Percentiles rank a stretch among this genome's conserved stretches.
Evolutionary conservation across 2,329 filamentous ascomycete genomes (phyloP).

Genomic region (Didymosphaeria variabile): DNA sequence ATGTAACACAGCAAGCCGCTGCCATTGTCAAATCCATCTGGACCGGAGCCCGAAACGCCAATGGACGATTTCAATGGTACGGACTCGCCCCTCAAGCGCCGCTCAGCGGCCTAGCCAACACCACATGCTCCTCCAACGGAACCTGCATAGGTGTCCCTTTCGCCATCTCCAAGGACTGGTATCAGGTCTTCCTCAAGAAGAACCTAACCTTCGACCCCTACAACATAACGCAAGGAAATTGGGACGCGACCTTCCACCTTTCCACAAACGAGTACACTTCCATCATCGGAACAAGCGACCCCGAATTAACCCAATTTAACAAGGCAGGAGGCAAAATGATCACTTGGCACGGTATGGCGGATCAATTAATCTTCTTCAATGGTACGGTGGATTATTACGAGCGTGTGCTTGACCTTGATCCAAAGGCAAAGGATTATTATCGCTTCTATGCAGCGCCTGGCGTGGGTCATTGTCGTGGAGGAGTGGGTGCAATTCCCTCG

Average conservation of each 20-base stretch:
- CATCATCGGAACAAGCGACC: slow-evolving; percentile 23
- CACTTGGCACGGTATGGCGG: slow-evolving; percentile 34
- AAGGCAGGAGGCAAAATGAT: slow-evolving; percentile 34
- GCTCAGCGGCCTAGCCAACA: slow-evolving; percentile 23
- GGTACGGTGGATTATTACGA: slow-evolving; percentile 26
- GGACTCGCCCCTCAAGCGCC: slow-evolving; percentile 20
- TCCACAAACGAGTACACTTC: slow-evolving; percentile 25
- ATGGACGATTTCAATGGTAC: slow-evolving; percentile 31
- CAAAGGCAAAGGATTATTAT: slow-evolving; percentile 31
- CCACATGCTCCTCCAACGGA: slow-evolving; percentile 20
- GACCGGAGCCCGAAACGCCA: slow-evolving; percentile 22
- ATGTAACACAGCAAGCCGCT: slow-evolving; percentile 24
- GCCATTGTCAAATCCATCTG: slow-evolving; percentile 26
- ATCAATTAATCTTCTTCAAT: slow-evolving; percentile 22
- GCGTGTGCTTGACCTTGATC: slow-evolving; percentile 17
- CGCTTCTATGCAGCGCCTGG: slow-evolving; percentile 36
- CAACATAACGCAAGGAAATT: not conserved
- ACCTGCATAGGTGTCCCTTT: slow-evolving; percentile 16
- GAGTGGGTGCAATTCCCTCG: slow-evolving; percentile 26
- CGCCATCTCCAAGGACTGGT: slow-evolving; percentile 11
- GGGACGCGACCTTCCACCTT: slow-evolving; percentile 17
- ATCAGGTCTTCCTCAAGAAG: slow-evolving; percentile 25
- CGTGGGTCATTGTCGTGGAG: slow-evolving; percentile 31
- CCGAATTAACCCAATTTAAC: slow-evolving; percentile 31
- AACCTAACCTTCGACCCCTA: slow-evolving; percentile 3